phyloP scores from a whole-genome alignment of 345 rosid genomes.

The Kandelia obovata region DNA sequence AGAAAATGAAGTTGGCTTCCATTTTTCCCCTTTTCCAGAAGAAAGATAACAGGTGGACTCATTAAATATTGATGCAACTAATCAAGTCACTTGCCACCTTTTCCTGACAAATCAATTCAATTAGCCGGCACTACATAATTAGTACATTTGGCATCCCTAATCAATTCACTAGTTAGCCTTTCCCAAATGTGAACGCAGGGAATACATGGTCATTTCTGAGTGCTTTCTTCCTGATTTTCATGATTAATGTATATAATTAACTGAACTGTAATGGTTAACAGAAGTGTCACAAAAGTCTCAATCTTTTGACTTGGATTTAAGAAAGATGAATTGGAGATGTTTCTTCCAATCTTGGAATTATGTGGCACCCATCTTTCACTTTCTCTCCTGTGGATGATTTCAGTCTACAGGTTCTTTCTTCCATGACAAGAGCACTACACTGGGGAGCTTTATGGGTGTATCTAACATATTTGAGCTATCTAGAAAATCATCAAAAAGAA shows the following conservation, averaged over 20 bases:
- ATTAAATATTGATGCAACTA: too few species aligned
- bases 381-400: slow-evolving; percentile 11
- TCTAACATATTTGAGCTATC: slow-evolving; percentile 49
- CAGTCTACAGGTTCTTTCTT: slow-evolving; percentile 71
- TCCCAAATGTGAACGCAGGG: too few species aligned
- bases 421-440: slow-evolving; percentile 58
- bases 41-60: not conserved
- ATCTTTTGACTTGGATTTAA: not conserved
- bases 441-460: slow-evolving; percentile 63
- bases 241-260: too few species aligned
- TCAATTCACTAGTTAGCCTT: not conserved
- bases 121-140: slow-evolving; percentile 1
- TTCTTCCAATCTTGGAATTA: not conserved
- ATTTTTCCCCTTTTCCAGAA: not conserved
- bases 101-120: not conserved
- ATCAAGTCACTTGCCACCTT: not conserved
- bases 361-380: not conserved
- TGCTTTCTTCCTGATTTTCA: too few species aligned
- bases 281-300: slow-evolving; percentile 21
- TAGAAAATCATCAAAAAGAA: slow-evolving; percentile 43
- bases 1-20: not conserved
- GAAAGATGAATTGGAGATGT: too few species aligned
- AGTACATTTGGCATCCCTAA: not conserved
- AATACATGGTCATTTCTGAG: too few species aligned
- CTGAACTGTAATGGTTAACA: not conserved